phyloP scores from a whole-genome alignment of 1,284 basidiomycete species.

The Naganishia sp. region DNA sequence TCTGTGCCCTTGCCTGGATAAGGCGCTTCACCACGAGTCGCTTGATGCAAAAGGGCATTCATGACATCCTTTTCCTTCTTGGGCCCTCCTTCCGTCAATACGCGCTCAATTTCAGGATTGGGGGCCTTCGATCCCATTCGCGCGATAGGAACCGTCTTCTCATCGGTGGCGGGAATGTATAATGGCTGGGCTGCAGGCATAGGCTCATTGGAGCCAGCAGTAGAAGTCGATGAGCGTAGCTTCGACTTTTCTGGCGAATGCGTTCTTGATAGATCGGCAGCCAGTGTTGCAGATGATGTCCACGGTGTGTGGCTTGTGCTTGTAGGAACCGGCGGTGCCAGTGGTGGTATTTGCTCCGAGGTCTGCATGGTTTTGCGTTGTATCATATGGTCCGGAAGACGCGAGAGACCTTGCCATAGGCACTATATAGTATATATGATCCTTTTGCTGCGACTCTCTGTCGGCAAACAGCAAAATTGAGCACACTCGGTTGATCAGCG shows the following conservation, averaged over 20 bases:
- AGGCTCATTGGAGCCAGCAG: neutral
- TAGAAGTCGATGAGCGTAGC: neutral
- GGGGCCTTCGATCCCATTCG: slow-evolving; percentile 16
- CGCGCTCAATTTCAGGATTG: slow-evolving; percentile 19
- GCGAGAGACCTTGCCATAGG: neutral
- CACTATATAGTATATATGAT: neutral
- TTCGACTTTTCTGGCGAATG: slow-evolving; percentile 18
- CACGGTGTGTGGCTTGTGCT: slow-evolving; percentile 12
- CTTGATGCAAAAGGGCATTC: slow-evolving; percentile 27
- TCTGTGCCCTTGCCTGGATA: slow-evolving; percentile 54
- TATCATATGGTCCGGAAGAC: neutral
- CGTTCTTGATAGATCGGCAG: slow-evolving; percentile 2
- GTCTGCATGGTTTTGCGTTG: neutral
- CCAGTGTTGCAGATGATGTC: slow-evolving; percentile 23
- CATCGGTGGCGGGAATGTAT: slow-evolving; percentile 20
- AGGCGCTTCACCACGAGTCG: slow-evolving; percentile 22
- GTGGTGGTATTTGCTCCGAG: neutral
- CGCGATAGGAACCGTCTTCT: neutral
- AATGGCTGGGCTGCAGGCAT: neutral
- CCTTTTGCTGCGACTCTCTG: neutral
- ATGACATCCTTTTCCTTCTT: slow-evolving; percentile 26
- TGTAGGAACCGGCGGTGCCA: slow-evolving; percentile 8
- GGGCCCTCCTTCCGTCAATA: slow-evolving; percentile 13
- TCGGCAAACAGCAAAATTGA: neutral
- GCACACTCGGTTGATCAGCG: too few species aligned